Conservation (phyloP, 2,329 filamentous ascomycete species). For the Leptographium lundbergii region DNA sequence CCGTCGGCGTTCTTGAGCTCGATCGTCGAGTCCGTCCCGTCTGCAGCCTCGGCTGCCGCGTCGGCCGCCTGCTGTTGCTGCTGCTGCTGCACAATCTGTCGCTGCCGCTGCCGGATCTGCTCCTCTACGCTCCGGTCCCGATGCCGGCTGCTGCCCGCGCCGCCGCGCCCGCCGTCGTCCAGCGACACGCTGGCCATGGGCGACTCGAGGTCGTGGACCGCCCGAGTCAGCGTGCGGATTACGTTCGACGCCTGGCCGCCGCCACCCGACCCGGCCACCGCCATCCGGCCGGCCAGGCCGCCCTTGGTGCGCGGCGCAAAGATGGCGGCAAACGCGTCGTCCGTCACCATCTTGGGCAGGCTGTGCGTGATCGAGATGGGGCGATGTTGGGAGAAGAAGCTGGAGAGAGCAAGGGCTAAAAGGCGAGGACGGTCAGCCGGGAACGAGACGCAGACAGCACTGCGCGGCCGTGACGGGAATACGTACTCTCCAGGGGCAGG, state of each 20-base stretch:
- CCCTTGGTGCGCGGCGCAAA: constrained; percentile 46
- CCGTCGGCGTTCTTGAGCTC: constrained; percentile 44
- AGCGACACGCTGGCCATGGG: constrained; percentile 42
- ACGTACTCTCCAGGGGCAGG: constrained; percentile 52
- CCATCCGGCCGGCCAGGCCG: constrained; percentile 41
- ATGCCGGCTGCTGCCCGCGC: constrained; percentile 15
- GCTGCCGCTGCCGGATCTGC: constrained; percentile 7
- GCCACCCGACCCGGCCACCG: constrained; percentile 33
- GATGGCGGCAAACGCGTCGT: constrained; percentile 72
- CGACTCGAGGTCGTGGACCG: constrained; percentile 46
- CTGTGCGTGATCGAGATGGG: constrained; percentile 81
- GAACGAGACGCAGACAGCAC: too few relatives aligned
- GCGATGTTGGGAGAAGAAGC: constrained; percentile 91
- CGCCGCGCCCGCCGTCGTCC: constrained; percentile 9
- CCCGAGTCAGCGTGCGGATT: constrained; percentile 51
- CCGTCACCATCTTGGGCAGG: constrained; percentile 58
- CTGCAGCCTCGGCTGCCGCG: constrained; percentile 24
- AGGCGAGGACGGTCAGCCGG: background rate
- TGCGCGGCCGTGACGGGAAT: constrained; percentile 5
- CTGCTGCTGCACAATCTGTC: constrained; percentile 7
- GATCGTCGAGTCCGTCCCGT: constrained; percentile 32
- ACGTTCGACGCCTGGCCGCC: constrained; percentile 44
- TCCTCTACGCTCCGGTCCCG: background rate
- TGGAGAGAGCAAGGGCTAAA: constrained; percentile 72
- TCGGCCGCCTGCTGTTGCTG: background rate